Conservation (phyloP, 495 filamentous ascomycete genomes). For the Paragyromitra xinjiangensis region DNA sequence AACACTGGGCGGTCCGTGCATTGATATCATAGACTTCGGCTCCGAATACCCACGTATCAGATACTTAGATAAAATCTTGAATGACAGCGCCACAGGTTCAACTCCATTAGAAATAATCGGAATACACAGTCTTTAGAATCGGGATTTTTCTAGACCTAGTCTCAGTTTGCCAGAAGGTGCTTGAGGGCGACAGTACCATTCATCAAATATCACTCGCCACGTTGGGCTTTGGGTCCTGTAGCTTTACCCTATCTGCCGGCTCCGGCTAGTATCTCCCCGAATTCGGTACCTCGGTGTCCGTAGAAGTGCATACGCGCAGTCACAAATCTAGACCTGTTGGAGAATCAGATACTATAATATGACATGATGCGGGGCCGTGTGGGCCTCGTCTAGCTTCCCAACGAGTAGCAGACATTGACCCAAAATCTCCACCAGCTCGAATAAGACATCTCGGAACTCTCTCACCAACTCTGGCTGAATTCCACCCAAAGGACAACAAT, state of each 20-base stretch:
- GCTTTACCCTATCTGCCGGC: neutral
- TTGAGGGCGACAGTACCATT: neutral
- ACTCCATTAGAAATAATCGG: neutral
- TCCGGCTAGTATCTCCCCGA: neutral
- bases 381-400: too few species aligned
- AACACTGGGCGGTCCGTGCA: neutral
- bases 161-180: neutral
- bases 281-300: too few species aligned
- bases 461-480: too few species aligned
- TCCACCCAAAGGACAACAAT: too few species aligned
- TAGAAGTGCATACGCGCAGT: too few species aligned
- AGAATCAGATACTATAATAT: too few species aligned
- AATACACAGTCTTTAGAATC: neutral
- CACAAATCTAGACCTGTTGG: too few species aligned
- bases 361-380: too few species aligned
- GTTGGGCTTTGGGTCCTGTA: neutral
- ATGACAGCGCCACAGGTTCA: neutral
- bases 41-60: neutral
- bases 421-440: too few species aligned
- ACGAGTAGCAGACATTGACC: too few species aligned
- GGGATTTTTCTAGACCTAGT: neutral
- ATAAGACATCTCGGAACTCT: too few species aligned
- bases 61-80: neutral
- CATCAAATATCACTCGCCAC: constrained; percentile 4
- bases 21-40: neutral